Conservation (phyloP, 192 early-diverging fungal species). For the Funneliformis geosporum region DNA sequence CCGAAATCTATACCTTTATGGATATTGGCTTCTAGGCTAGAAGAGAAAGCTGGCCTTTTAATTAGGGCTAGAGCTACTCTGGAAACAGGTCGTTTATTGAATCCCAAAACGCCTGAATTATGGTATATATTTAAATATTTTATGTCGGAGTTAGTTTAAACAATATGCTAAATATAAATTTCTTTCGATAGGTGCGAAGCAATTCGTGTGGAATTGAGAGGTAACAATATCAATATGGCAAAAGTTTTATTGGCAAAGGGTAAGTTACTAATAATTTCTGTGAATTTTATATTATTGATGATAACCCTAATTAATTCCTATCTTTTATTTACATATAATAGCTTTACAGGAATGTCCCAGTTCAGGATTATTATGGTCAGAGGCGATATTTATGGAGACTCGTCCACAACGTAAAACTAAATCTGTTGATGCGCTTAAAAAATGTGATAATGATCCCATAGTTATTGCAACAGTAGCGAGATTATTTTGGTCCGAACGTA, state of each 20-base stretch:
- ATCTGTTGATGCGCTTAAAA: constrained; percentile 88
- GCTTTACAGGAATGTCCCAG: constrained; percentile 92
- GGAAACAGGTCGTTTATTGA: constrained; percentile 82
- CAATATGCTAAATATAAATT: background rate
- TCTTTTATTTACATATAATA: background rate
- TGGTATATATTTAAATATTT: constrained; percentile 57
- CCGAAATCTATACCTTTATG: constrained; percentile 79
- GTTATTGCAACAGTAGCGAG: constrained; percentile 83
- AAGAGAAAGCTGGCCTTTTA: constrained; percentile 64
- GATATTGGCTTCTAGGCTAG: constrained; percentile 78
- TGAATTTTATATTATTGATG: background rate
- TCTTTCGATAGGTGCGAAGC: constrained; percentile 57
- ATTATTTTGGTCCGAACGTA: constrained; percentile 92
- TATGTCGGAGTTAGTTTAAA: background rate
- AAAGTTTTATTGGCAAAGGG: constrained; percentile 75
- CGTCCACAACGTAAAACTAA: constrained; percentile 84
- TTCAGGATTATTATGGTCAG: constrained; percentile 85
- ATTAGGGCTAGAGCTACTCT: constrained; percentile 81
- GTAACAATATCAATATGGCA: constrained; percentile 67
- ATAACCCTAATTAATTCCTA: background rate
- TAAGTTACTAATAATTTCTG: background rate
- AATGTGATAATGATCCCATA: constrained; percentile 82
- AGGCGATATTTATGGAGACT: constrained; percentile 83
- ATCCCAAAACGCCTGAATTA: constrained; percentile 76
- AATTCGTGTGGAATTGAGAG: constrained; percentile 75